Conservation (phyloP, 2,329 filamentous ascomycete species). For the Exophiala sideris region DNA sequence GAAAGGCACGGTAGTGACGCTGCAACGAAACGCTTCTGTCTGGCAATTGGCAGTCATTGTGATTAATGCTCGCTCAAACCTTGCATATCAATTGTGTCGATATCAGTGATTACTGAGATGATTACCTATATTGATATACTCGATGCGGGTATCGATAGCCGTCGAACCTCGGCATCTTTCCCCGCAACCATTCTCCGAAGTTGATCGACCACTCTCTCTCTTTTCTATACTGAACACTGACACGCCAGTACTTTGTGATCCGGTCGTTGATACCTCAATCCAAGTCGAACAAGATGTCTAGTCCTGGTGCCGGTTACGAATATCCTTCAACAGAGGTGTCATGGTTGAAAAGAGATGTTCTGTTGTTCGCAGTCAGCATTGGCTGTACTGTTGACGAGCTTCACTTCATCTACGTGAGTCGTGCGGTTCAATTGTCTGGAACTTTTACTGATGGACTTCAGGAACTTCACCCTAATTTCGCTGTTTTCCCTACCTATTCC, state of each 20-base stretch:
- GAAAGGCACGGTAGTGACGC: no score
- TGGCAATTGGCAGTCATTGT: no score
- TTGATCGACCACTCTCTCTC: not conserved
- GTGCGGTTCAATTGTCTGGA: not conserved
- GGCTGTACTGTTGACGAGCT: constrained; percentile 79
- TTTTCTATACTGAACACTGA: not conserved
- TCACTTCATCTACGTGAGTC: constrained; percentile 80
- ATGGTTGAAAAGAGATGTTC: constrained; percentile 82
- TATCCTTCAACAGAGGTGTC: constrained; percentile 72
- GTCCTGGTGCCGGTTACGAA: constrained; percentile 68
- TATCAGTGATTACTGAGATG: no score
- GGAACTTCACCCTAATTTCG: constrained; percentile 84
- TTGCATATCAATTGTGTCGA: no score
- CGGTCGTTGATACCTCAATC: not conserved
- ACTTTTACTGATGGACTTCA: not conserved
- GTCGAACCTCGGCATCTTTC: not conserved
- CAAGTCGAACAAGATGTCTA: constrained; percentile 38
- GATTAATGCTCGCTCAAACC: no score
- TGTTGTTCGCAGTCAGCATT: constrained; percentile 89
- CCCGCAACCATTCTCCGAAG: not conserved
- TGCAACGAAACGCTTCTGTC: no score
- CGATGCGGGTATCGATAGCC: not conserved
- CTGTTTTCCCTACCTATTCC: constrained; percentile 85
- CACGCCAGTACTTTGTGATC: not conserved
- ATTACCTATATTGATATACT: no score